phyloP scores from a whole-genome alignment of 2,329 filamentous ascomycete species.

The Aspergillus amoenus region DNA sequence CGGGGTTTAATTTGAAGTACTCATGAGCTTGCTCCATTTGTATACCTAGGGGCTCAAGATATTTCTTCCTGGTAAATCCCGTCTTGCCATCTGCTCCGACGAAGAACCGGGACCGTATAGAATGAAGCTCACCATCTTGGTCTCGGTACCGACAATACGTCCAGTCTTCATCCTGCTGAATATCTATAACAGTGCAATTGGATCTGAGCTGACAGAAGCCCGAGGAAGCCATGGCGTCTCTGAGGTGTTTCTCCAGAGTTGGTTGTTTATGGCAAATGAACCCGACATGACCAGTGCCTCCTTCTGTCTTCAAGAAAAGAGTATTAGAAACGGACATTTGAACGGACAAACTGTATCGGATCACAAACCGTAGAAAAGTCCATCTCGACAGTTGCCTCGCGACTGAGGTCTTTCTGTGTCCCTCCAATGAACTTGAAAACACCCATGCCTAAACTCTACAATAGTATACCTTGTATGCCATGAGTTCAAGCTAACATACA shows the following conservation, averaged over 20 bases:
- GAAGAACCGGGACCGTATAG: constrained; percentile 32
- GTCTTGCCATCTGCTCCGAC: constrained; percentile 52
- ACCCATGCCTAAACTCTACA: constrained; percentile 17
- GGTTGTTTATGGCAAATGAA: constrained; percentile 34
- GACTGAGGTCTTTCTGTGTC: constrained; percentile 18
- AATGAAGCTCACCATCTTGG: constrained; percentile 13
- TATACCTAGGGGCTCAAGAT: constrained; percentile 46
- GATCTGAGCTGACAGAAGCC: constrained; percentile 17
- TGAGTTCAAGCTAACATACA: constrained; percentile 13
- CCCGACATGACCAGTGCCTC: constrained; percentile 31
- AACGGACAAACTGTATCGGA: background rate
- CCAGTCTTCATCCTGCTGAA: constrained; percentile 16
- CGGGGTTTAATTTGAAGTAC: constrained; percentile 5
- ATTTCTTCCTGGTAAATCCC: constrained; percentile 48
- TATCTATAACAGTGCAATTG: constrained; percentile 16
- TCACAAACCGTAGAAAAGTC: constrained; percentile 19
- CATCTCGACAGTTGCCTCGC: constrained; percentile 25
- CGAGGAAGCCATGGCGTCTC: constrained; percentile 14
- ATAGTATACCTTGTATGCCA: background rate
- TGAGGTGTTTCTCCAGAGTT: constrained; percentile 25
- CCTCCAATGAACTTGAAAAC: constrained; percentile 28
- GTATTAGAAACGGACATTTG: background rate
- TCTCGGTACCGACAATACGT: constrained; percentile 22
- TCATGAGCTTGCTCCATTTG: constrained; percentile 32
- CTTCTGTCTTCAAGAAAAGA: constrained; percentile 20